These are phyloP conservation scores for Colletotrichum brevisporum DNA, from an alignment of 2,329 filamentous ascomycete genomes.

Conservation along the genomic window DNA sequence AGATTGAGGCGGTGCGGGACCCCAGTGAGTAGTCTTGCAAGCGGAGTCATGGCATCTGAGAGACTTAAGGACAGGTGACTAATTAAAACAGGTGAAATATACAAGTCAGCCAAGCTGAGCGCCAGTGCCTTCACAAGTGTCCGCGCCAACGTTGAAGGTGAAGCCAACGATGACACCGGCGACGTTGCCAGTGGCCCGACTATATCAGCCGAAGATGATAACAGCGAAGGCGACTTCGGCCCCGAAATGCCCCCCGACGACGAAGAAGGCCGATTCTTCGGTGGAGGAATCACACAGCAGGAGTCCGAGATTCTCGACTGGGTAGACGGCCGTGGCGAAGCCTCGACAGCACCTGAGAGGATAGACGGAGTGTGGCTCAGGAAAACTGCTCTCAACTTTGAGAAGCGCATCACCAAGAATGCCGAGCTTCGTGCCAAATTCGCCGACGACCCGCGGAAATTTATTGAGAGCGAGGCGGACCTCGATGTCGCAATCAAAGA, in stretches of 20 bases:
- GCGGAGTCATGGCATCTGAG: background rate
- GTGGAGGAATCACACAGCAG: slow-evolving; percentile 86
- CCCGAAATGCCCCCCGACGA: slow-evolving; percentile 68
- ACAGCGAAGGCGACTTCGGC: slow-evolving; percentile 58
- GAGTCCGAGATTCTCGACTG: slow-evolving; percentile 90
- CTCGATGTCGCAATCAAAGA: slow-evolving; percentile 90
- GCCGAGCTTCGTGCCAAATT: slow-evolving; percentile 89
- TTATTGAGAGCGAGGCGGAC: slow-evolving; percentile 89
- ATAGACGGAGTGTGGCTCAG: slow-evolving; percentile 89
- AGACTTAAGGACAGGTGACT: background rate
- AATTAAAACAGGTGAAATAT: slow-evolving; percentile 66
- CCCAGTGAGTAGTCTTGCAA: slow-evolving; percentile 64
- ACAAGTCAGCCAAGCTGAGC: slow-evolving; percentile 72
- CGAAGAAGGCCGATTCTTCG: slow-evolving; percentile 96
- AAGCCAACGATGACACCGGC: slow-evolving; percentile 58
- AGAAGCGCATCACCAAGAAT: slow-evolving; percentile 92
- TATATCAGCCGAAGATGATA: slow-evolving; percentile 62
- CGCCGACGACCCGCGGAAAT: slow-evolving; percentile 84
- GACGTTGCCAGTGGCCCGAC: slow-evolving; percentile 66
- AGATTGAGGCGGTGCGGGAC: slow-evolving; percentile 72
- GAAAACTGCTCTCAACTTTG: slow-evolving; percentile 84
- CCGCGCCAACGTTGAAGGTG: slow-evolving; percentile 61
- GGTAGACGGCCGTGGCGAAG: slow-evolving; percentile 71
- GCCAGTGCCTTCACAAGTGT: slow-evolving; percentile 59
- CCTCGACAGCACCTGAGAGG: slow-evolving; percentile 72